Base-by-base conservation (phyloP, 192 early-diverging fungal genomes). In the Dissophora globulifera region DNA sequence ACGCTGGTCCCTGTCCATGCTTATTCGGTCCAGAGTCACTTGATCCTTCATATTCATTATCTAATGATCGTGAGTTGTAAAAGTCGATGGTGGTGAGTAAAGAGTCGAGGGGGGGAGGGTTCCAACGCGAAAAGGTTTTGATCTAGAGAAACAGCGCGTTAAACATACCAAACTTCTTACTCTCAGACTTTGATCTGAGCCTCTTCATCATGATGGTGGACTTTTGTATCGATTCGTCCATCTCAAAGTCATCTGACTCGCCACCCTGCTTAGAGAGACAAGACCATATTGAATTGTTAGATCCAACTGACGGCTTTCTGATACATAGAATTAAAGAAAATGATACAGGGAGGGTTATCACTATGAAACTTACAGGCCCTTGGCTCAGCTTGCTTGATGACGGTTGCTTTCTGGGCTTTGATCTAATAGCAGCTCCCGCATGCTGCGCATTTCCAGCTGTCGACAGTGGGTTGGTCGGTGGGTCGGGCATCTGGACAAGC, bases 171-270 rank as follows among this genome's bases (percentile, higher is more conserved):
- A 52, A 49, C 30, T 61, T 61, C 20, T 61, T 76, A 38, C 58
- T 62, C 22, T 67, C 72, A 12, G 72, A 76, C 53, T 76, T 76
- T 31, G 72, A 67, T 2, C 72, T 49, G 3, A 76, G 20, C 46
- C 72, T 64, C 19, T 76, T 76, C 35, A 76, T 56, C 63, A 76
- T 76, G 4, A 76, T 76, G n/a, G 72, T 62, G 11, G 72, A 76
- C 46, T 76, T 76, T 57, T 76, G 72, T 4, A 76, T 67, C 0
- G 72, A 62, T 26, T 65, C 50, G 10, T 61, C 72, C 51, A 66
- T 66, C 30, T 66, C 72, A 27, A 76, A 62, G 1, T 47, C 58
- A 17, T 31, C 48, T 27, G 56, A 9, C 3, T 50, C 52, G 8
- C 31, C 59, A 25, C 20, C 23, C 67, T 69, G 55, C 7, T 17